These are phyloP conservation scores for Pelargonium nanum DNA, from an alignment of 345 rosid species.

Conservation along the genomic window DNA sequence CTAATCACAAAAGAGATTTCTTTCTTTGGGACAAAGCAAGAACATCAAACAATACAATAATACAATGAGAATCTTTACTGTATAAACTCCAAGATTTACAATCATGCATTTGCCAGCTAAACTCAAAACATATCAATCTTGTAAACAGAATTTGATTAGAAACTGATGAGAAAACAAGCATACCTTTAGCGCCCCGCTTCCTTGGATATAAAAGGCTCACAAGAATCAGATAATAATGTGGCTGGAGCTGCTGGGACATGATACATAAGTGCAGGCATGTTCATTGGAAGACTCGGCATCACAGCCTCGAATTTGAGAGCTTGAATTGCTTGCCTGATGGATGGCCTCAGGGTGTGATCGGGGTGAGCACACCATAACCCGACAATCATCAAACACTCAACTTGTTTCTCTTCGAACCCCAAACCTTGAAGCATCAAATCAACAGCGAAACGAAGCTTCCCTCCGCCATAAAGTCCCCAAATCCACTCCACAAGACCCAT, in stretches of 20 bases:
- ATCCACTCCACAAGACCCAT: background rate
- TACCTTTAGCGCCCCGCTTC: background rate
- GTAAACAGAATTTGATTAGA: too few species aligned
- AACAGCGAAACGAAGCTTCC: background rate
- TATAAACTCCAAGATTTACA: too few species aligned
- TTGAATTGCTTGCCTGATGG: conserved; percentile 3
- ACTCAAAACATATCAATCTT: too few species aligned
- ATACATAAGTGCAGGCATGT: conserved; percentile 3
- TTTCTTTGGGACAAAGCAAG: background rate
- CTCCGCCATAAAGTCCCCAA: background rate
- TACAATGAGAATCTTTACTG: too few species aligned
- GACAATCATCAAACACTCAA: conserved; percentile 3
- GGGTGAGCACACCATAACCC: conserved; percentile 2
- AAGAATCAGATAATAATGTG: background rate
- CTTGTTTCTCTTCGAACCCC: background rate
- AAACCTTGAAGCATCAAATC: background rate
- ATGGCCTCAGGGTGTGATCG: background rate
- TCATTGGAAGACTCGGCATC: background rate
- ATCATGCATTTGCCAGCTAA: too few species aligned
- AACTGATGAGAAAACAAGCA: background rate
- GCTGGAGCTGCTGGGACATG: background rate
- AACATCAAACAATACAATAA: too few species aligned
- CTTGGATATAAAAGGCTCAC: background rate
- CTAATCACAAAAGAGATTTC: background rate
- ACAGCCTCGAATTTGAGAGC: conserved; percentile 4